phyloP scores from a whole-genome alignment of 2,329 filamentous ascomycete species.

The Clonostachys chloroleuca region DNA sequence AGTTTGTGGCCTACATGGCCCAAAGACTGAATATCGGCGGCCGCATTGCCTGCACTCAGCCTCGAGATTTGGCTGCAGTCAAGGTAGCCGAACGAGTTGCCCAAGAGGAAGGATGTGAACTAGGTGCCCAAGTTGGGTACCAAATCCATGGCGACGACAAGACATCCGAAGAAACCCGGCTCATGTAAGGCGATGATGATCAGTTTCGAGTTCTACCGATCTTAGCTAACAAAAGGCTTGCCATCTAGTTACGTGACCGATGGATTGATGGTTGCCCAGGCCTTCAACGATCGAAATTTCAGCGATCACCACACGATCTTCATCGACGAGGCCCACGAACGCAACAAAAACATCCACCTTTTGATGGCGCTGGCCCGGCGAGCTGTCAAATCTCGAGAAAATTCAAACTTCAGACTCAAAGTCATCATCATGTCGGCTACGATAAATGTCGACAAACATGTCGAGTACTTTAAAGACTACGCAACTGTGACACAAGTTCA shows the following conservation, averaged over 20 bases:
- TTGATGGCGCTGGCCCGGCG: conserved; percentile 81
- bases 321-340: conserved; percentile 90
- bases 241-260: conserved; percentile 7
- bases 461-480: conserved; percentile 6
- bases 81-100: not conserved
- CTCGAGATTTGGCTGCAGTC: not conserved
- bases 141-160: not conserved
- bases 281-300: not conserved
- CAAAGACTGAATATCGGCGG: not conserved
- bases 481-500: not conserved
- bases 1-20: not conserved
- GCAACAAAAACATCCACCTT: conserved; percentile 80
- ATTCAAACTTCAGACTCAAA: conserved; percentile 51
- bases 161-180: not conserved
- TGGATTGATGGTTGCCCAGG: not conserved
- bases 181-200: not conserved
- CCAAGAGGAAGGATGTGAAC: not conserved
- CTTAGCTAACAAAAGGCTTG: no score
- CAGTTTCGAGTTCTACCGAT: no score
- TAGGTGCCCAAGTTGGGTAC: not conserved
- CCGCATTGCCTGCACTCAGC: not conserved
- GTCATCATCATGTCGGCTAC: conserved; percentile 83
- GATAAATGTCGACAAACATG: conserved; percentile 80
- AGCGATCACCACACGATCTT: conserved; percentile 62
- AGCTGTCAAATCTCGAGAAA: conserved; percentile 69